phyloP scores from a whole-genome alignment of 176 grass and related monocot species.

The Oryza australiensis region DNA sequence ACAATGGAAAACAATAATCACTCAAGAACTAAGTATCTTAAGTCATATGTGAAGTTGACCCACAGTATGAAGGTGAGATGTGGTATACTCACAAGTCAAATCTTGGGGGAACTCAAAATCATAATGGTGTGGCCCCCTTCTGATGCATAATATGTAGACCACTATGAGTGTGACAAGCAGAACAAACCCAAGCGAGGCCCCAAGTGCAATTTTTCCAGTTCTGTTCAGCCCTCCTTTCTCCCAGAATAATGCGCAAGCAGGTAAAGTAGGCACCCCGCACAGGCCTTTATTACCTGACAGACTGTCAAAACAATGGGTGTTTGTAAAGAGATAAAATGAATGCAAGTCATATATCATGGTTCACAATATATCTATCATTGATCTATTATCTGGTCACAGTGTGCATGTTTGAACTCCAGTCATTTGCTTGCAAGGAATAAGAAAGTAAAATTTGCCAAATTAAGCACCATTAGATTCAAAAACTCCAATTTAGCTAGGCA shows the following conservation, averaged over 20 bases:
- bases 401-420: background rate
- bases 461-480: background rate
- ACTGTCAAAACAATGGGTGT: constrained; percentile 42
- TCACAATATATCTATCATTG: background rate
- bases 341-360: background rate
- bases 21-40: background rate
- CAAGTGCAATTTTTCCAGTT: constrained; percentile 84
- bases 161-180: constrained; percentile 68
- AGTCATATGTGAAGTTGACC: background rate
- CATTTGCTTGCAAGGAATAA: background rate
- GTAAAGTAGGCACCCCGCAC: constrained; percentile 87
- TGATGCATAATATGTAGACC: constrained; percentile 84
- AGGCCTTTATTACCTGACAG: constrained; percentile 97
- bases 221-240: constrained; percentile 82
- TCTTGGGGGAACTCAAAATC: constrained; percentile 99
- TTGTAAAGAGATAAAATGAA: background rate
- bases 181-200: constrained; percentile 71
- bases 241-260: constrained; percentile 92
- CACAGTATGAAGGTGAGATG: background rate
- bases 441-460: background rate
- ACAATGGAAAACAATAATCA: background rate
- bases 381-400: background rate
- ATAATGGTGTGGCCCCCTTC: constrained; percentile 72
- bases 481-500: background rate
- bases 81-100: constrained; percentile 75